Percentiles rank a stretch among this genome's conserved stretches.
Conservation (phyloP, 257 asterid genomes). For the Lantana camara region DNA sequence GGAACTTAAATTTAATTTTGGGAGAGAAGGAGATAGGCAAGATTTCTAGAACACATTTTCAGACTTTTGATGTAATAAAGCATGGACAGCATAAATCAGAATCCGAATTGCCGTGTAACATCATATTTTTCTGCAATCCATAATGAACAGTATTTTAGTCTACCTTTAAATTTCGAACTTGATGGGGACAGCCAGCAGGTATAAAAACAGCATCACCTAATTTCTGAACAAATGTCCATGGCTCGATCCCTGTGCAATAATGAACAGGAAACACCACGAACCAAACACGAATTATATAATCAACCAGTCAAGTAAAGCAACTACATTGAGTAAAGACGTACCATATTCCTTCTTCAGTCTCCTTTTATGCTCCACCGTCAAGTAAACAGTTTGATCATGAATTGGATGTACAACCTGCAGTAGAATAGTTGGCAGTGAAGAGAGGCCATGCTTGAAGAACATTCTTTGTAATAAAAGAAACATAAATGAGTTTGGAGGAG, state of each 20-base stretch:
- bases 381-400: conserved; percentile 85
- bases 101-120: not conserved
- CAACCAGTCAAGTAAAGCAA: conserved; percentile 1
- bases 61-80: too few relatives aligned
- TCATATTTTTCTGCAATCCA: conserved; percentile 4
- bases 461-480: too few relatives aligned
- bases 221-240: conserved; percentile 88
- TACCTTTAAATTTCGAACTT: conserved; percentile 91
- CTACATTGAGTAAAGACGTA: conserved; percentile 36
- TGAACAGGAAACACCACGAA: conserved; percentile 15
- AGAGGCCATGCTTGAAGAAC: not conserved
- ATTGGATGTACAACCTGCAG: conserved; percentile 80
- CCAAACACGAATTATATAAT: not conserved
- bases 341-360: conserved; percentile 86
- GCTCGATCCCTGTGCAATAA: conserved; percentile 67
- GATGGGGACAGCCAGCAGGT: conserved; percentile 97
- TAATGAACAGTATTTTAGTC: not conserved
- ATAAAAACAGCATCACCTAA: conserved; percentile 86
- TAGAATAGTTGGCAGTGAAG: not conserved
- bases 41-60: too few relatives aligned
- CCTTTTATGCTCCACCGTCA: conserved; percentile 73
- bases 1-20: too few relatives aligned
- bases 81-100: conserved; percentile 2
- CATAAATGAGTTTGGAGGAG: too few relatives aligned
- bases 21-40: too few relatives aligned